Percentiles rank a stretch among this genome's conserved stretches.
Evolutionary conservation across 2,329 filamentous ascomycete species (phyloP).

Genomic region (Tolypocladium pustulatum): DNA sequence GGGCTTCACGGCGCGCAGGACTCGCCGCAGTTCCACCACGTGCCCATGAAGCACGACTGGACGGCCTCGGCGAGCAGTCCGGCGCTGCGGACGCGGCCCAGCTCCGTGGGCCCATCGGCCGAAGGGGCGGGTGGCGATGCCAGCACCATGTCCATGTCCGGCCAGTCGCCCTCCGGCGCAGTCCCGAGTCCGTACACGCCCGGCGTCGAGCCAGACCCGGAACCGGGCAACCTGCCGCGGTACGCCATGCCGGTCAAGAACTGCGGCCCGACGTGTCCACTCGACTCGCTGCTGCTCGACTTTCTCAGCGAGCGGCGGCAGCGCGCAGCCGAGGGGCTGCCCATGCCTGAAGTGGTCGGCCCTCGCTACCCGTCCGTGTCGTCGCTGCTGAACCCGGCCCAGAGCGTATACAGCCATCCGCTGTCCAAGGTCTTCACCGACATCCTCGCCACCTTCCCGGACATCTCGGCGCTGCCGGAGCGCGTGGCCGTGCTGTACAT

Average conservation of each 20-base stretch:
- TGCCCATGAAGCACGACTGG: constrained; percentile 43
- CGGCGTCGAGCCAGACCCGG: constrained; percentile 4
- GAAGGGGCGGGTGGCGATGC: not conserved
- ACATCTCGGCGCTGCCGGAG: constrained; percentile 68
- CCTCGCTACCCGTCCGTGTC: constrained; percentile 73
- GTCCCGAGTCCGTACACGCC: not conserved
- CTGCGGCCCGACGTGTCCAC: constrained; percentile 57
- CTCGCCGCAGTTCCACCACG: constrained; percentile 29
- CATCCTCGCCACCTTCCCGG: constrained; percentile 74
- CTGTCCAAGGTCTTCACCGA: constrained; percentile 79
- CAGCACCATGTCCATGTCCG: not conserved
- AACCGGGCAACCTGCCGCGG: constrained; percentile 6
- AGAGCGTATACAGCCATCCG: constrained; percentile 55
- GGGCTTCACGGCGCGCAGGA: constrained; percentile 38
- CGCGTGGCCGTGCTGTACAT: constrained; percentile 71
- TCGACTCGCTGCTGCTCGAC: constrained; percentile 71
- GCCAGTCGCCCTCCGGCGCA: not conserved
- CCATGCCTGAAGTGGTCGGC: constrained; percentile 56
- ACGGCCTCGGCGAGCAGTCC: constrained; percentile 10
- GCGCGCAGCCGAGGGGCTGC: constrained; percentile 53
- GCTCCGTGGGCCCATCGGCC: not conserved
- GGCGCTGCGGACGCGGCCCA: not conserved
- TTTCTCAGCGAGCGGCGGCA: constrained; percentile 62
- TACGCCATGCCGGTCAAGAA: constrained; percentile 41
- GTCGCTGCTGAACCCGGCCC: constrained; percentile 63